These are phyloP conservation scores for Rhodotorula sp. DNA, from an alignment of 1,284 basidiomycete species.

Conservation along the genomic window DNA sequence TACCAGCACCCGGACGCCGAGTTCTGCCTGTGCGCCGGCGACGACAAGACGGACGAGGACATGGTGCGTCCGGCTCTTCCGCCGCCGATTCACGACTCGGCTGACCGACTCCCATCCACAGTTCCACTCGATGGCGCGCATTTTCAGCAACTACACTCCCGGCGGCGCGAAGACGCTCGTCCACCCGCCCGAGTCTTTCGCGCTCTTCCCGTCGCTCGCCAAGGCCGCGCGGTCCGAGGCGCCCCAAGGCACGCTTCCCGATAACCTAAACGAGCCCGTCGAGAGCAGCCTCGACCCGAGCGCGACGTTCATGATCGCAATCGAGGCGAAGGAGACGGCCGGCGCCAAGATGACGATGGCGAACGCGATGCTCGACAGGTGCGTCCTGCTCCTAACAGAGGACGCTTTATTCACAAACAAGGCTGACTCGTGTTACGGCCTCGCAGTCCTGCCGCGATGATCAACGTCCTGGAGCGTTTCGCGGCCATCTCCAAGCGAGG, in stretches of 20 bases:
- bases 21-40: conserved; percentile 95
- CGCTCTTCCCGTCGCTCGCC: conserved; percentile 40
- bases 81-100: neutral
- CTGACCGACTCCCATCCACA: neutral
- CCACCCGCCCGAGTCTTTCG: conserved; percentile 39
- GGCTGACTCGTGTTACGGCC: neutral
- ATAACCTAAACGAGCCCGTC: conserved; percentile 30
- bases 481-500: conserved; percentile 18
- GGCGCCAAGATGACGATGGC: conserved; percentile 41
- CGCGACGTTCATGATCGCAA: conserved; percentile 42
- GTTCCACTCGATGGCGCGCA: conserved; percentile 43
- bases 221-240: conserved; percentile 10
- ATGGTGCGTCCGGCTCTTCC: conserved; percentile 24
- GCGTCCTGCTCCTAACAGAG: neutral
- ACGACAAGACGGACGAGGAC: conserved; percentile 76
- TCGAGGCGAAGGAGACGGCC: conserved; percentile 40
- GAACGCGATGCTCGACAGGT: conserved; percentile 39
- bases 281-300: conserved; percentile 37
- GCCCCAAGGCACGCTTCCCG: conserved; percentile 8
- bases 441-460: conserved; percentile 29
- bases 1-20: conserved; percentile 90
- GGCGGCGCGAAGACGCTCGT: conserved; percentile 29
- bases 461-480: conserved; percentile 20
- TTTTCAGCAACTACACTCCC: conserved; percentile 34
- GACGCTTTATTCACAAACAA: no score